Percentiles rank a stretch among this genome's conserved stretches.
Evolutionary conservation across 75 land plant species (phyloP).

Genomic region (Azolla pinnata): DNA sequence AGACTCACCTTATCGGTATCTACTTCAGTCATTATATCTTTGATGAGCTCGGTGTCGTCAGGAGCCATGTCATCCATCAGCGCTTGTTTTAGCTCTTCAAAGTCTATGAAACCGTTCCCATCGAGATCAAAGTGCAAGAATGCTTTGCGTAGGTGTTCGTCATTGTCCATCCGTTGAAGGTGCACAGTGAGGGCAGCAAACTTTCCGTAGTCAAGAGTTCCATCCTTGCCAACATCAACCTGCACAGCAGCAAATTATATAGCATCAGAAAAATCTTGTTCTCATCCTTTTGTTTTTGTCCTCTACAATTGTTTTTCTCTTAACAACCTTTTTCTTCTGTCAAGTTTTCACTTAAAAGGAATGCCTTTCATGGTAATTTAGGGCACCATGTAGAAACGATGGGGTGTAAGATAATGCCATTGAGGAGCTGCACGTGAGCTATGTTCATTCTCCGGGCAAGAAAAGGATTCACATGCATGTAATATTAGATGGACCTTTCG

Average conservation of each 20-base stretch:
- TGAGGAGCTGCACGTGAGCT: no score
- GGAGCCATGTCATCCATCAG: slow-evolving; percentile 33
- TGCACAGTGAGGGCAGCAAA: slow-evolving; percentile 45
- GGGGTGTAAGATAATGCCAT: no score
- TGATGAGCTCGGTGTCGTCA: slow-evolving; percentile 34
- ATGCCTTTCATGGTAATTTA: neutral
- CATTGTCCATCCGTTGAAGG: slow-evolving; percentile 49
- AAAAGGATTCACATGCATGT: no score
- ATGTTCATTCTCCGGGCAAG: no score
- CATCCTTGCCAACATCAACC: slow-evolving; percentile 40
- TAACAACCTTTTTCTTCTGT: no score
- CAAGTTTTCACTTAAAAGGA: neutral
- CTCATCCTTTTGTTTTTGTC: neutral
- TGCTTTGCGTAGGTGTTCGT: slow-evolving; percentile 44
- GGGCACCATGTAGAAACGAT: no score
- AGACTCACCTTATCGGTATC: slow-evolving; percentile 61
- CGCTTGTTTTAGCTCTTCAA: slow-evolving; percentile 46
- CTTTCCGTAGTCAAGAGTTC: slow-evolving; percentile 35
- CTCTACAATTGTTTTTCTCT: neutral
- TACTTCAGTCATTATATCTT: slow-evolving; percentile 54
- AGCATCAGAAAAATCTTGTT: neutral
- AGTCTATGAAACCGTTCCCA: slow-evolving; percentile 44
- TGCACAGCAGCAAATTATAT: slow-evolving; percentile 7
- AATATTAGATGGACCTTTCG: no score
- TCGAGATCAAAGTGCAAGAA: slow-evolving; percentile 47